Evolutionary conservation across 306 rosid genomes (phyloP).

Genomic region (Ziziphus jujuba): DNA sequence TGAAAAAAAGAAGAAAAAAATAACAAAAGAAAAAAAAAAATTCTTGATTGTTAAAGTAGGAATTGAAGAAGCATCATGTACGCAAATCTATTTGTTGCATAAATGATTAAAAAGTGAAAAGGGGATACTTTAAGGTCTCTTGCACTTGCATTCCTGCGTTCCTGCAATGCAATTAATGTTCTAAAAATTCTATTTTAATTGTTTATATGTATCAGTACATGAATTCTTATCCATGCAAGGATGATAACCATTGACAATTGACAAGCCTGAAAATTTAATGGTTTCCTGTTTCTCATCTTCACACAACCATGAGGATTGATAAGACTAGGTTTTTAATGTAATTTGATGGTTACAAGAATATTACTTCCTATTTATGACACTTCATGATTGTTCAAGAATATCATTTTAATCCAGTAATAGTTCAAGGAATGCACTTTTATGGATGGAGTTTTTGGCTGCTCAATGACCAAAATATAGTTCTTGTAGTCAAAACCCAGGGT

Average conservation of each 20-base stretch:
- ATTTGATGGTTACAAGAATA: neutral
- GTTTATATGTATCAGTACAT: neutral
- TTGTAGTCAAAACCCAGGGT: conserved; percentile 1
- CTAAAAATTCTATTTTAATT: neutral
- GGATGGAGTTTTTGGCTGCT: neutral
- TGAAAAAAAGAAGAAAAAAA: neutral
- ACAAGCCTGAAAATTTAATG: neutral
- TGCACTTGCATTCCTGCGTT: no score
- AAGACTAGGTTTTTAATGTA: neutral
- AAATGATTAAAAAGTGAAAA: neutral
- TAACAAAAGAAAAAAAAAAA: neutral
- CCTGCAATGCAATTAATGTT: neutral
- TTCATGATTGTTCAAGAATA: neutral
- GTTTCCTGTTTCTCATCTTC: neutral
- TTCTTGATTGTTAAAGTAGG: neutral
- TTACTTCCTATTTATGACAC: neutral
- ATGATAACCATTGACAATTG: neutral
- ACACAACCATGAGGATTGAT: neutral
- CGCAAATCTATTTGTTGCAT: neutral
- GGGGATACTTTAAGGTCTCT: neutral
- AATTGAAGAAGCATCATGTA: neutral
- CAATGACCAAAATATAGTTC: neutral
- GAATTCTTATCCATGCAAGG: neutral
- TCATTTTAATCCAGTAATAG: neutral
- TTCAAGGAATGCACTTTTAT: neutral